Conservation (phyloP, 148 eudicot genomes). For the Rhododendron henanense region DNA sequence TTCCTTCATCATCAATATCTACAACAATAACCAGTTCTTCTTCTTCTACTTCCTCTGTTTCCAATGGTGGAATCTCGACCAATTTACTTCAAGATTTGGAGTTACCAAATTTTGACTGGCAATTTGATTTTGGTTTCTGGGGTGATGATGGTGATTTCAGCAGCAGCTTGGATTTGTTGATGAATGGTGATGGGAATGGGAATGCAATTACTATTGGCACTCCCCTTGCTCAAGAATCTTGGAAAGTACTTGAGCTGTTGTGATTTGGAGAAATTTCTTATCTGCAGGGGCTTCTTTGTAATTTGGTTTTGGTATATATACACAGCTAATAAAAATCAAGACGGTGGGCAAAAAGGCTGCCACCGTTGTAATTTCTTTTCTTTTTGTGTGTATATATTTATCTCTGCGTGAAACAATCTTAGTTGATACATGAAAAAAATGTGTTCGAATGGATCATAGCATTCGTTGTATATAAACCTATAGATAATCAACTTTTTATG, state of each 20-base stretch:
- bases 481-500: too few species aligned
- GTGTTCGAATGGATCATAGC: background rate
- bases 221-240: conserved; percentile 12
- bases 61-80: conserved; percentile 9
- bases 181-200: conserved; percentile 5
- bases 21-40: conserved; percentile 13
- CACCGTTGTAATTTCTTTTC: background rate
- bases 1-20: conserved; percentile 14
- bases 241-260: conserved; percentile 2
- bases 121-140: conserved; percentile 30
- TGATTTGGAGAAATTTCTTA: background rate
- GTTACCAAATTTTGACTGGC: conserved; percentile 35
- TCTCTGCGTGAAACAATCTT: background rate
- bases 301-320: background rate
- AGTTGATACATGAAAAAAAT: background rate
- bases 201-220: background rate
- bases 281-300: background rate
- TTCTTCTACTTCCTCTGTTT: conserved; percentile 15
- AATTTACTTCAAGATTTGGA: conserved; percentile 25
- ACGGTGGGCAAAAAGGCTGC: background rate
- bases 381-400: background rate
- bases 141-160: conserved; percentile 25
- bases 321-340: background rate
- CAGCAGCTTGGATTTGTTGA: conserved; percentile 23
- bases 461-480: background rate